These are phyloP conservation scores for Pseudogymnoascus sp. DNA, from an alignment of 2,329 filamentous ascomycete species.

Conservation along the genomic window DNA sequence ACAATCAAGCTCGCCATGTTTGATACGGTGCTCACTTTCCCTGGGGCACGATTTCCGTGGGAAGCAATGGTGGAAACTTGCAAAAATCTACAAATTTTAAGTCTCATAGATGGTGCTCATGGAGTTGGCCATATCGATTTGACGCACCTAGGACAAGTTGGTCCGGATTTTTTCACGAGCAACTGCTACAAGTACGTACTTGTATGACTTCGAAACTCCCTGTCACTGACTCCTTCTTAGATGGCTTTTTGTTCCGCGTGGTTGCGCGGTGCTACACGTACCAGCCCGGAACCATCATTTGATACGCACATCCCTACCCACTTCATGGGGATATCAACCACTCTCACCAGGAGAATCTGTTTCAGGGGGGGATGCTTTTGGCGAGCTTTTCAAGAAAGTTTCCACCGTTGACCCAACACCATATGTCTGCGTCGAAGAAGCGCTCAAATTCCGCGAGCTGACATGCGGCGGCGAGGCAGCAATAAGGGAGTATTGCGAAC, in stretches of 20 bases:
- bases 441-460: constrained; percentile 60
- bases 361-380: not conserved
- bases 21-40: constrained; percentile 71
- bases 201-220: not conserved
- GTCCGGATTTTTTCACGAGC: constrained; percentile 78
- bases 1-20: constrained; percentile 65
- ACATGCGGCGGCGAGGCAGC: constrained; percentile 65
- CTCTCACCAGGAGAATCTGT: constrained; percentile 38
- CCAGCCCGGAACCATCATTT: not conserved
- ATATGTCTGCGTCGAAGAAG: constrained; percentile 65
- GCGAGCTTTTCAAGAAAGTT: constrained; percentile 23
- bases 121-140: constrained; percentile 65
- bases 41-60: constrained; percentile 72
- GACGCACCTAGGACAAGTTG: constrained; percentile 55
- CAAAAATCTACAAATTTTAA: constrained; percentile 57
- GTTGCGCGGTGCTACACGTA: not conserved
- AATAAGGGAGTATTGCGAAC: constrained; percentile 55
- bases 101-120: constrained; percentile 76
- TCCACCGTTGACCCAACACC: constrained; percentile 66
- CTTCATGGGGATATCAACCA: not conserved
- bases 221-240: not conserved
- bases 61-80: constrained; percentile 57
- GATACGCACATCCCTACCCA: not conserved
- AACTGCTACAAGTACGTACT: constrained; percentile 80
- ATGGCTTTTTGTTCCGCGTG: not conserved